These are phyloP conservation scores for Botryosphaeria agaves DNA, from an alignment of 2,329 filamentous ascomycete genomes.

Conservation along the genomic window DNA sequence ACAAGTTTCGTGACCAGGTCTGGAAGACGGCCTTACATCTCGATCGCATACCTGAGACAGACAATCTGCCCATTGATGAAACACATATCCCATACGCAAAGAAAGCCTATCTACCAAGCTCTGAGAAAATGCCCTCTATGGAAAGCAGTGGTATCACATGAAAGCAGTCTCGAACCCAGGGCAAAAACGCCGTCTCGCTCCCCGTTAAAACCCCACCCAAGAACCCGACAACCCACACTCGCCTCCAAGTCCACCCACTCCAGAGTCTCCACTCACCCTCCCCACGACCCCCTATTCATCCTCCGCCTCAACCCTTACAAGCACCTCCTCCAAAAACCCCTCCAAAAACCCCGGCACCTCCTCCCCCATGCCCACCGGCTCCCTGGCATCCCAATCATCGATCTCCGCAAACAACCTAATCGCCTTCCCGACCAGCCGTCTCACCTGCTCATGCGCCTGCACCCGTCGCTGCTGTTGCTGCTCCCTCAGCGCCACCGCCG, in stretches of 20 bases:
- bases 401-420: conserved; percentile 76
- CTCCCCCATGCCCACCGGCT: conserved; percentile 84
- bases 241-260: background rate
- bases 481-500: conserved; percentile 10
- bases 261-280: background rate
- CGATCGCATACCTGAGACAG: too few species aligned
- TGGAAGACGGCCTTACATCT: too few species aligned
- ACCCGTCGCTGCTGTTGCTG: conserved; percentile 21
- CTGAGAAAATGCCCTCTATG: too few species aligned
- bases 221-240: too few species aligned
- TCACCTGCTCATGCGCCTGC: conserved; percentile 67
- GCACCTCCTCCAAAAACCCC: conserved; percentile 80
- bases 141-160: too few species aligned
- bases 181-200: too few species aligned
- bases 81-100: too few species aligned
- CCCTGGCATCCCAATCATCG: conserved; percentile 69
- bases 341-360: conserved; percentile 82
- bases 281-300: conserved; percentile 35
- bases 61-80: too few species aligned
- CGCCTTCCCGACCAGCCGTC: conserved; percentile 66
- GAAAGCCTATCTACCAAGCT: too few species aligned
- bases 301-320: conserved; percentile 78
- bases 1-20: too few species aligned
- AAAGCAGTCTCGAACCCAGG: too few species aligned
- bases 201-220: too few species aligned